Conservation (phyloP, 164 flowering plant species). For the Magnolia changhungtana region DNA sequence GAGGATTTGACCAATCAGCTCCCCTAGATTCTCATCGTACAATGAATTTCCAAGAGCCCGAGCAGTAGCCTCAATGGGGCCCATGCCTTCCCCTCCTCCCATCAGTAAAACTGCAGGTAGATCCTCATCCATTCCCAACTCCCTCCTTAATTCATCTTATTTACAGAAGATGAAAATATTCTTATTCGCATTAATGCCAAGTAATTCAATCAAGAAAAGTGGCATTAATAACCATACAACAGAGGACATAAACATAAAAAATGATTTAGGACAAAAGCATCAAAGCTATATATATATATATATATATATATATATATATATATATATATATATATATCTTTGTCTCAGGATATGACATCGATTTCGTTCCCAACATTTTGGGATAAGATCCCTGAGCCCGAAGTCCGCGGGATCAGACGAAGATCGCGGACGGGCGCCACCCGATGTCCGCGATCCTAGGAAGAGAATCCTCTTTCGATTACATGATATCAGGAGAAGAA, state of each 20-base stretch:
- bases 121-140: slow-evolving; percentile 85
- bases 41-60: slow-evolving; percentile 73
- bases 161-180: slow-evolving; percentile 2
- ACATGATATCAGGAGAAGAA: too few species aligned
- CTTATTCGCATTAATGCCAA: background rate
- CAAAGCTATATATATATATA: slow-evolving; percentile 1
- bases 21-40: slow-evolving; percentile 67
- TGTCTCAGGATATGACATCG: too few species aligned
- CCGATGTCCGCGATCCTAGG: too few species aligned
- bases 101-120: slow-evolving; percentile 92
- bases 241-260: background rate
- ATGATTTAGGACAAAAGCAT: background rate
- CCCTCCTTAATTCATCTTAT: slow-evolving; percentile 69
- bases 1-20: slow-evolving; percentile 81
- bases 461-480: too few species aligned
- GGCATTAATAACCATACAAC: background rate
- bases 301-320: too few species aligned
- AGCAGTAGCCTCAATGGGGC: slow-evolving; percentile 96
- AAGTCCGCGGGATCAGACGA: too few species aligned
- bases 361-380: too few species aligned
- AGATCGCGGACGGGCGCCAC: too few species aligned
- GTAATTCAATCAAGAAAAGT: background rate
- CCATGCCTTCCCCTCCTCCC: slow-evolving; percentile 99
- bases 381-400: too few species aligned
- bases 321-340: too few species aligned